Evolutionary conservation across 352 stramenopile genomes (phyloP).

Genomic region (Phytophthora pistaciae): DNA sequence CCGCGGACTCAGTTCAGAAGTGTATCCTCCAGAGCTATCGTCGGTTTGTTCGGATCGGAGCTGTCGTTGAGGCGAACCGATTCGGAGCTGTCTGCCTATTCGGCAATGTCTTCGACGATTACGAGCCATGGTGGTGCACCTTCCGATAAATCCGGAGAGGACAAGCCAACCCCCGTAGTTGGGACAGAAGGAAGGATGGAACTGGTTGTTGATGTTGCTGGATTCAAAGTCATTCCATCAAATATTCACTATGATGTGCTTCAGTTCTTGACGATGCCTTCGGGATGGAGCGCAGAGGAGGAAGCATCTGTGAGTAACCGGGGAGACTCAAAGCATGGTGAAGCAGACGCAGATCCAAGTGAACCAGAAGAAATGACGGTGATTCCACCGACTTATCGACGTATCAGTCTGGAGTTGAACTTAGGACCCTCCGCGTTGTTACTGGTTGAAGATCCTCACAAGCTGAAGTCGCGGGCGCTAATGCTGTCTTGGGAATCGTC

Average conservation of each 20-base stretch:
- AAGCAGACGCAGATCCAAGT: slow-evolving; percentile 11
- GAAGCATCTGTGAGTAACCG: slow-evolving; percentile 32
- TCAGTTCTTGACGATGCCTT: slow-evolving; percentile 64
- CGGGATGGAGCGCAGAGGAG: slow-evolving; percentile 33
- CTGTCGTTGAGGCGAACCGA: slow-evolving; percentile 42
- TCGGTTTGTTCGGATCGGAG: slow-evolving; percentile 46
- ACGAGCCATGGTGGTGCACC: slow-evolving; percentile 17
- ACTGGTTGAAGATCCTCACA: slow-evolving; percentile 79
- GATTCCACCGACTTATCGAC: slow-evolving; percentile 44
- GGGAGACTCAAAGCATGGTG: slow-evolving; percentile 8
- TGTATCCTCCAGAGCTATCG: slow-evolving; percentile 49
- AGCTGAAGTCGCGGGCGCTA: slow-evolving; percentile 73
- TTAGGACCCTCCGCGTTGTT: slow-evolving; percentile 74
- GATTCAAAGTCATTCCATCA: slow-evolving; percentile 83
- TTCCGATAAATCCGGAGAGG: slow-evolving; percentile 27
- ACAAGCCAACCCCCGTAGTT: slow-evolving; percentile 16
- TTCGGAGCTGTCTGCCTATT: slow-evolving; percentile 45
- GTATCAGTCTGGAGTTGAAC: slow-evolving; percentile 64
- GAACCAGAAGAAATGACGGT: slow-evolving; percentile 11
- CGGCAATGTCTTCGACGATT: slow-evolving; percentile 35
- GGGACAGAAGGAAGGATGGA: slow-evolving; percentile 63
- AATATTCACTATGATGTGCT: slow-evolving; percentile 87
- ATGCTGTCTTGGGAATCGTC: slow-evolving; percentile 86
- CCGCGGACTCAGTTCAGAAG: slow-evolving; percentile 47
- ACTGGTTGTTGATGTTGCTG: slow-evolving; percentile 72